Conservation (phyloP, 257 asterid genomes). For the Datura wrightii region DNA sequence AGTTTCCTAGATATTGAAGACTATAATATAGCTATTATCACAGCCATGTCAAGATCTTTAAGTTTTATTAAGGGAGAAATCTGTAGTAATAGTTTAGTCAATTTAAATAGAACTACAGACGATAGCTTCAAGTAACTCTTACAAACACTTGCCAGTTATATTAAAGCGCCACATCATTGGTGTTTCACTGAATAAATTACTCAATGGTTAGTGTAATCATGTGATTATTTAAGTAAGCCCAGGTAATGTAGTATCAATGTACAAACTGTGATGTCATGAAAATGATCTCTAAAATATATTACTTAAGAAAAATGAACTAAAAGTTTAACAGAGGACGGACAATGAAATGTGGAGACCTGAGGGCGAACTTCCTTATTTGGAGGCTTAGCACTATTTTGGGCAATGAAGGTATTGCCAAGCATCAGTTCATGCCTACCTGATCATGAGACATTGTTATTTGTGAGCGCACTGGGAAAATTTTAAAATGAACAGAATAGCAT, state of each 20-base stretch:
- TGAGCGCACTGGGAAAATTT: background rate
- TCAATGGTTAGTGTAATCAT: background rate
- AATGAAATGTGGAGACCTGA: constrained; percentile 56
- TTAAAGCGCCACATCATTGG: background rate
- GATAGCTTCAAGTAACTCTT: constrained; percentile 14
- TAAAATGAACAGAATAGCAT: background rate
- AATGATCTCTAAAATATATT: background rate
- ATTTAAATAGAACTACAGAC: constrained; percentile 4
- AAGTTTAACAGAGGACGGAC: background rate
- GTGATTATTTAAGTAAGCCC: constrained; percentile 21
- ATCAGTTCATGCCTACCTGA: constrained; percentile 84
- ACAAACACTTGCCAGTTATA: background rate
- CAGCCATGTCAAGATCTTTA: constrained; percentile 12
- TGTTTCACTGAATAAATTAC: constrained; percentile 1
- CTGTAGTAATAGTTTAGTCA: background rate
- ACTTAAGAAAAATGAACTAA: background rate
- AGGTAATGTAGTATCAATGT: constrained; percentile 23
- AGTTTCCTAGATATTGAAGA: background rate
- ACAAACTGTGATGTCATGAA: constrained; percentile 3
- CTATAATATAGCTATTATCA: background rate
- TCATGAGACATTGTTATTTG: constrained; percentile 30
- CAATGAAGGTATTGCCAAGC: constrained; percentile 80
- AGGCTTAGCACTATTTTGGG: constrained; percentile 54
- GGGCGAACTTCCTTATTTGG: constrained; percentile 81
- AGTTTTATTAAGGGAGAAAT: background rate